These are phyloP conservation scores for Fusarium nelsonii DNA, from an alignment of 2,329 filamentous ascomycete genomes.

Conservation along the genomic window DNA sequence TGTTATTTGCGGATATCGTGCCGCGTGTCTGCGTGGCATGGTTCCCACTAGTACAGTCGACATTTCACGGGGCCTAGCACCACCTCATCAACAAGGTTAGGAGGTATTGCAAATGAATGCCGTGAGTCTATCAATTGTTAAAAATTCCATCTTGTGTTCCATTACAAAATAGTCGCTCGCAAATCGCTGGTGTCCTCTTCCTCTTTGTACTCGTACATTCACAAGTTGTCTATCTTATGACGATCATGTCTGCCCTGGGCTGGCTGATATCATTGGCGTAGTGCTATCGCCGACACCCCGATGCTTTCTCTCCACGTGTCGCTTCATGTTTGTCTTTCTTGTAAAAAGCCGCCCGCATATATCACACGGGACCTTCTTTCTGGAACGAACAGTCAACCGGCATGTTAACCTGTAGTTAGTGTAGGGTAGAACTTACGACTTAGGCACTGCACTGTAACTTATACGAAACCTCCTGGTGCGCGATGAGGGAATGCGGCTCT, in stretches of 20 bases:
- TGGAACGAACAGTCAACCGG: accelerated
- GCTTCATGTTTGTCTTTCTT: not conserved
- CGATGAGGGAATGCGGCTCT: accelerated
- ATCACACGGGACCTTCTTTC: not conserved
- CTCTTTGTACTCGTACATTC: not conserved
- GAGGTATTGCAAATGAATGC: not conserved
- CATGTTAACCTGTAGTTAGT: accelerated
- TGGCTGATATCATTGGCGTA: not conserved
- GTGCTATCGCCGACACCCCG: accelerated
- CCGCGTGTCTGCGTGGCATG: not conserved
- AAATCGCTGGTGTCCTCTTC: accelerated
- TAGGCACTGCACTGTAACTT: accelerated
- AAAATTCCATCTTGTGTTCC: no score
- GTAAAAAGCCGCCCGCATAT: not conserved
- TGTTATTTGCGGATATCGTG: not conserved
- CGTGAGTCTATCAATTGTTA: no score
- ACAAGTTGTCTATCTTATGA: no score
- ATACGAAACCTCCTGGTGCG: not conserved
- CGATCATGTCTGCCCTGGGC: no score
- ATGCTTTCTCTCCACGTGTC: not conserved
- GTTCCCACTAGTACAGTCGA: not conserved
- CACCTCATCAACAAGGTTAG: not conserved
- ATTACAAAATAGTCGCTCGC: not conserved
- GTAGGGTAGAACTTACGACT: not conserved
- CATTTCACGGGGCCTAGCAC: not conserved